A percentile compares a stretch with the other conserved stretches of the same genome.
Evolutionary conservation across 2,329 filamentous ascomycete genomes (phyloP).

Genomic region (Cytospora chrysosperma): DNA sequence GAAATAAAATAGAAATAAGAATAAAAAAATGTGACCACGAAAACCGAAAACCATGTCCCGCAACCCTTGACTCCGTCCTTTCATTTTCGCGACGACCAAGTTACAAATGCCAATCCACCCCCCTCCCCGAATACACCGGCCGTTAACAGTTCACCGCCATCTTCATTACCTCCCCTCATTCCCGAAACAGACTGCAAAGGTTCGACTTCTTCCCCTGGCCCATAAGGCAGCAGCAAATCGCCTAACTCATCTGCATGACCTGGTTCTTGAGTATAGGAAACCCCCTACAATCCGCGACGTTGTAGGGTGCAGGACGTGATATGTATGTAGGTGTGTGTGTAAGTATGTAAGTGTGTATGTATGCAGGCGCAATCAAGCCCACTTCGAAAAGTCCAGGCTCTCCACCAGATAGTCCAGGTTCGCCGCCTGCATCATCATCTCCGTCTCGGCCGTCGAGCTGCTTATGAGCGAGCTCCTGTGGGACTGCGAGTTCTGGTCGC

Average conservation of each 20-base stretch:
- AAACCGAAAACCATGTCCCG: not conserved
- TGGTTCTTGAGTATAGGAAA: too few relatives aligned
- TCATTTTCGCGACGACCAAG: not conserved
- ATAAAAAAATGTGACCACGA: too few relatives aligned
- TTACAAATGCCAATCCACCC: conserved; percentile 7
- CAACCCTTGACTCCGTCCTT: conserved; percentile 25
- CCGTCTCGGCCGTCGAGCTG: conserved; percentile 53
- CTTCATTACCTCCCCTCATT: not conserved
- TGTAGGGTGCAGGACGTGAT: too few relatives aligned
- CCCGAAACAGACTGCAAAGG: too few relatives aligned
- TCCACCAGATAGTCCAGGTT: conserved; percentile 43
- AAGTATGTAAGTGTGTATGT: too few relatives aligned
- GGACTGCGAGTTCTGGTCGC: conserved; percentile 49
- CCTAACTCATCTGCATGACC: not conserved
- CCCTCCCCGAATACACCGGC: not conserved
- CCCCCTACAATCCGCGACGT: too few relatives aligned
- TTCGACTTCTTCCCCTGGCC: too few relatives aligned
- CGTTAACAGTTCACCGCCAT: not conserved
- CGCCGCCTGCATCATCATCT: conserved; percentile 40
- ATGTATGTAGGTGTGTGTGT: too few relatives aligned
- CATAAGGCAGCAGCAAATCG: not conserved
- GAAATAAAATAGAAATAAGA: not conserved
- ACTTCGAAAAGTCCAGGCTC: conserved; percentile 51
- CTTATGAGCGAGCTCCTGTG: conserved; percentile 60
- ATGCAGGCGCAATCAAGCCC: too few relatives aligned